phyloP scores from a whole-genome alignment of 2,329 filamentous ascomycete species.

The Ceratocystis papillata region DNA sequence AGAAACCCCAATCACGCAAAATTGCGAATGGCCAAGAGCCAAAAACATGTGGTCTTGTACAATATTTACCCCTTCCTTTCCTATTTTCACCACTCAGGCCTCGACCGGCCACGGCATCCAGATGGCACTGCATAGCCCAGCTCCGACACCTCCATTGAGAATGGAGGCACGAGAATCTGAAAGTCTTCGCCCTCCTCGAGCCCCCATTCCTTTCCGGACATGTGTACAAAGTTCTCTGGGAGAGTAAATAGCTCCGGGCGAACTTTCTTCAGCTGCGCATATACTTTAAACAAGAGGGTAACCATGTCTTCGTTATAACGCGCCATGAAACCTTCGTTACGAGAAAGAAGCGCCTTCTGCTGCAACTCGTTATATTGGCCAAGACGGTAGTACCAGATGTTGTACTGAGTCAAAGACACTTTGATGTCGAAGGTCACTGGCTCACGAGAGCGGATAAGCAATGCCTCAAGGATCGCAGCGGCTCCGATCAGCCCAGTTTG shows the following conservation, averaged over 20 bases:
- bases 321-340: slow-evolving; percentile 25
- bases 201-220: slow-evolving; percentile 23
- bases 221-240: slow-evolving; percentile 23
- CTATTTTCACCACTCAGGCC: slow-evolving; percentile 19
- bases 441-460: slow-evolving; percentile 25
- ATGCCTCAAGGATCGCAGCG: slow-evolving; percentile 25
- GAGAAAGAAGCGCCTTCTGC: slow-evolving; percentile 22
- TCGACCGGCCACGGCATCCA: slow-evolving; percentile 22
- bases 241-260: slow-evolving; percentile 23
- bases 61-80: not conserved
- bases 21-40: not conserved
- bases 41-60: not conserved
- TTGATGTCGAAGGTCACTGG: slow-evolving; percentile 27
- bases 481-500: slow-evolving; percentile 27
- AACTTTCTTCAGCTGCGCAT: slow-evolving; percentile 17
- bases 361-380: slow-evolving; percentile 26
- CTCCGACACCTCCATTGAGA: slow-evolving; percentile 18
- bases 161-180: slow-evolving; percentile 22
- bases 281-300: slow-evolving; percentile 20
- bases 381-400: slow-evolving; percentile 28
- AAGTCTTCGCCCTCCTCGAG: slow-evolving; percentile 20
- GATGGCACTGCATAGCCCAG: slow-evolving; percentile 22
- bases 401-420: slow-evolving; percentile 29
- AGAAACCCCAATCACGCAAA: no score
- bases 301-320: slow-evolving; percentile 28